These are phyloP conservation scores for Seiridium unicorne DNA, from an alignment of 2,329 filamentous ascomycete genomes.

Conservation along the genomic window DNA sequence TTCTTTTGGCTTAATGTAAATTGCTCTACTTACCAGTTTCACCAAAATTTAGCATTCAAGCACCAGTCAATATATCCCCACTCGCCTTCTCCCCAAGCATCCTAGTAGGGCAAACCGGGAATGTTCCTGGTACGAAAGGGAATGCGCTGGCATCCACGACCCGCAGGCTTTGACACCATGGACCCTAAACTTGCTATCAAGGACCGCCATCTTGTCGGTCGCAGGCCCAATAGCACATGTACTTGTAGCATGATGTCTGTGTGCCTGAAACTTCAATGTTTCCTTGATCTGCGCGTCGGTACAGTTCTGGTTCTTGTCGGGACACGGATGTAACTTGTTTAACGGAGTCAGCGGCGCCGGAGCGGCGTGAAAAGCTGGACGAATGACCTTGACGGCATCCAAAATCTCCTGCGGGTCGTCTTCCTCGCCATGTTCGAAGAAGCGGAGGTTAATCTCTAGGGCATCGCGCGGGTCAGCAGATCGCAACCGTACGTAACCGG, in stretches of 20 bases:
- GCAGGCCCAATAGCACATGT: slow-evolving; percentile 29
- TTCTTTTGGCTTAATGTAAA: neutral
- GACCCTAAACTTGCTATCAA: slow-evolving; percentile 50
- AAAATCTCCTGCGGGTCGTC: slow-evolving; percentile 22
- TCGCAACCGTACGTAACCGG: slow-evolving; percentile 59
- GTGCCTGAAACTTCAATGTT: slow-evolving; percentile 19
- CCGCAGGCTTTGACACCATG: slow-evolving; percentile 47
- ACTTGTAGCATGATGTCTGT: slow-evolving; percentile 20
- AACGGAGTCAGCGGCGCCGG: slow-evolving; percentile 29
- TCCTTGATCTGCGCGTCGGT: slow-evolving; percentile 20
- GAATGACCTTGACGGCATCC: slow-evolving; percentile 37
- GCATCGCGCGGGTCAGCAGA: slow-evolving; percentile 62
- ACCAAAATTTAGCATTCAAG: neutral
- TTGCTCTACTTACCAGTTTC: too few species aligned
- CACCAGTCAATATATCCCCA: slow-evolving; percentile 13
- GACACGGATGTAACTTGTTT: slow-evolving; percentile 19
- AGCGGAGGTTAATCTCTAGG: slow-evolving; percentile 63
- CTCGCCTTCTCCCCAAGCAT: slow-evolving; percentile 16
- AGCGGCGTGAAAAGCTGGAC: slow-evolving; percentile 39
- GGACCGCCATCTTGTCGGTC: slow-evolving; percentile 47
- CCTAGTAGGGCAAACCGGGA: slow-evolving; percentile 15
- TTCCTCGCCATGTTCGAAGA: slow-evolving; percentile 50
- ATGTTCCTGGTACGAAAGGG: slow-evolving; percentile 40
- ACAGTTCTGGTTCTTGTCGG: slow-evolving; percentile 11
- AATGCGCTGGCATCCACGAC: slow-evolving; percentile 55